phyloP scores from a whole-genome alignment of 768 basidiomycete species.

The Phanerochaete carnosa region DNA sequence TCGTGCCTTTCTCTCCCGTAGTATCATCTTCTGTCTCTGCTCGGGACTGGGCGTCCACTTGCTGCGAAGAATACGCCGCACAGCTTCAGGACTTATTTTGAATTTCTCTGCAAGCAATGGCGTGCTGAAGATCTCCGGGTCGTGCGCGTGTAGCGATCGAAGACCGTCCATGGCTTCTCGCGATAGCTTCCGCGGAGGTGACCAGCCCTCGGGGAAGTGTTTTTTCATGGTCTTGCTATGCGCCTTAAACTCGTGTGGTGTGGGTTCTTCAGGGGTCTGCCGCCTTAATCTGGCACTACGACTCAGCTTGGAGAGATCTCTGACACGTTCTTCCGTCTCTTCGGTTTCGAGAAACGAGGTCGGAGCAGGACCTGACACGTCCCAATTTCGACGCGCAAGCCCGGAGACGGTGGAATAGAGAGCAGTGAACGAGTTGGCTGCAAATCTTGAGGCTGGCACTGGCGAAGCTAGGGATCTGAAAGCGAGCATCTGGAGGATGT shows the following conservation, averaged over 20 bases:
- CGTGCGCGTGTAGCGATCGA: slow-evolving; percentile 37
- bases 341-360: slow-evolving; percentile 10
- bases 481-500: neutral
- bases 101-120: slow-evolving; percentile 43
- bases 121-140: slow-evolving; percentile 41
- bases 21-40: slow-evolving; percentile 24
- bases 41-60: slow-evolving; percentile 38
- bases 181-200: slow-evolving; percentile 49
- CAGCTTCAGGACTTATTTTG: slow-evolving; percentile 48
- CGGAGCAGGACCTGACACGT: slow-evolving; percentile 21
- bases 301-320: neutral
- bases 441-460: neutral
- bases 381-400: slow-evolving; percentile 20
- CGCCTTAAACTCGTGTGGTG: slow-evolving; percentile 22
- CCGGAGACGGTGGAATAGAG: slow-evolving; percentile 22
- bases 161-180: slow-evolving; percentile 51
- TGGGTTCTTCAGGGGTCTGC: slow-evolving; percentile 16
- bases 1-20: slow-evolving; percentile 23
- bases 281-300: neutral
- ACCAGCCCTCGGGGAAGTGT: slow-evolving; percentile 41
- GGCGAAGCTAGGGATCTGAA: neutral
- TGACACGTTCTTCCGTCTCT: slow-evolving; percentile 5
- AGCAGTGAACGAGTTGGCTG: slow-evolving; percentile 15
- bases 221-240: slow-evolving; percentile 32
- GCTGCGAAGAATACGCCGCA: slow-evolving; percentile 45